Conservation (phyloP, 257 asterid species). For the Petrea volubilis region DNA sequence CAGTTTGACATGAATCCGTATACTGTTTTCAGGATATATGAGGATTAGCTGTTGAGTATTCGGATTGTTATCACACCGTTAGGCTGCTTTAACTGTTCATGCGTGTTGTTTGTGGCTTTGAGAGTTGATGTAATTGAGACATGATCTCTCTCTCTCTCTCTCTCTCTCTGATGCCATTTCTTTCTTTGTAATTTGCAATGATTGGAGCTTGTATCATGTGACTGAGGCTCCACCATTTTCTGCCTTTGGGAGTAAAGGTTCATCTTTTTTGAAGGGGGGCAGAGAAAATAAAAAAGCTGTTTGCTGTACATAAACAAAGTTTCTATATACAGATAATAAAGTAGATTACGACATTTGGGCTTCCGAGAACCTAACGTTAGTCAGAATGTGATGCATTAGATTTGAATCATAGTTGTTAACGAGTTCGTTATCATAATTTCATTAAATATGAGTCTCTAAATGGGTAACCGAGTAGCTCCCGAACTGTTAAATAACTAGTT, state of each 20-base stretch:
- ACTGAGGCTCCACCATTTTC: constrained; percentile 14
- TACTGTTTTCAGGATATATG: neutral
- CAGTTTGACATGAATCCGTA: constrained; percentile 26
- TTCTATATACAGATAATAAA: neutral
- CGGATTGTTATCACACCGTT: neutral
- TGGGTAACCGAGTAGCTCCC: too few species aligned
- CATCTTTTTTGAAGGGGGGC: neutral
- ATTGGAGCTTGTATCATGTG: constrained; percentile 18
- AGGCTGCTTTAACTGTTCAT: neutral
- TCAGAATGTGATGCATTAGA: too few species aligned
- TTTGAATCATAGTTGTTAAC: too few species aligned
- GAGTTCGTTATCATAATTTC: too few species aligned
- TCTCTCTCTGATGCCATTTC: too few species aligned
- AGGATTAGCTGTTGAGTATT: neutral
- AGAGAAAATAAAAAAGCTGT: too few species aligned
- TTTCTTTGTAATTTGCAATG: constrained; percentile 11
- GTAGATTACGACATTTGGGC: neutral
- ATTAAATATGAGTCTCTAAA: too few species aligned
- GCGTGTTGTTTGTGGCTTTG: too few species aligned
- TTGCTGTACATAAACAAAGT: neutral
- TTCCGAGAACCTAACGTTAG: too few species aligned
- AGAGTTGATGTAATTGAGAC: too few species aligned
- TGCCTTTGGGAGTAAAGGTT: constrained; percentile 1
- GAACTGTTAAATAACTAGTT: too few species aligned
- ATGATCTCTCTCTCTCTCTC: too few species aligned